A percentile compares a stretch with the other conserved stretches of the same genome.
Conservation (phyloP, 495 filamentous ascomycete genomes). For the Neohortaea acidophila region DNA sequence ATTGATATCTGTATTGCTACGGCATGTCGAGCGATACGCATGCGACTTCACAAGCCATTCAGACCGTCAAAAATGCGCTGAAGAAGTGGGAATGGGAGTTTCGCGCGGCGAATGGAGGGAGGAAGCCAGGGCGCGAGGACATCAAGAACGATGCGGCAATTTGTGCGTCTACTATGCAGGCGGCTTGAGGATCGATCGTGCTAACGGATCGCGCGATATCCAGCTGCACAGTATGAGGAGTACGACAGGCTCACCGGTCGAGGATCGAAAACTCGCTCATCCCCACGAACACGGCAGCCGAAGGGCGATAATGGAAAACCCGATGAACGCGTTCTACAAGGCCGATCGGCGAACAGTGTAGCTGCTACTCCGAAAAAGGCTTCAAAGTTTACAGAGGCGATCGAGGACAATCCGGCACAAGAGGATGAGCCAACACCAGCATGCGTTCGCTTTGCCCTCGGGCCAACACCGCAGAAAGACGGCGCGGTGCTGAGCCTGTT, state of each 20-base stretch:
- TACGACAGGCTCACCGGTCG: slow-evolving; percentile 52
- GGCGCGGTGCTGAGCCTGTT: slow-evolving; percentile 82
- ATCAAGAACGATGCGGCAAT: slow-evolving; percentile 76
- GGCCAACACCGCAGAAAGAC: slow-evolving; percentile 83
- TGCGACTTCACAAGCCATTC: no score
- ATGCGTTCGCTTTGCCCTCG: slow-evolving; percentile 30
- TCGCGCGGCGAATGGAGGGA: slow-evolving; percentile 48
- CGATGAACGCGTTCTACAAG: slow-evolving; percentile 7
- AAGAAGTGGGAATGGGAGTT: slow-evolving; percentile 80
- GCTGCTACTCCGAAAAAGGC: slow-evolving; percentile 1
- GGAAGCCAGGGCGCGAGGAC: slow-evolving; percentile 67
- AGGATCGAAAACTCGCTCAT: neutral
- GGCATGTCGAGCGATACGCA: no score
- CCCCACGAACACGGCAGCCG: neutral
- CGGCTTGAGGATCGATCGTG: no score
- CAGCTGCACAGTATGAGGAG: slow-evolving; percentile 61
- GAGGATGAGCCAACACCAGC: slow-evolving; percentile 13
- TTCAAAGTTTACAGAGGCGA: neutral
- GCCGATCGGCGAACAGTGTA: slow-evolving; percentile 3
- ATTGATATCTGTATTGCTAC: no score
- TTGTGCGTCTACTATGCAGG: slow-evolving; percentile 41
- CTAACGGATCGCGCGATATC: neutral
- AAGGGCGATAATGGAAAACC: neutral
- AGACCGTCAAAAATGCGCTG: slow-evolving; percentile 42
- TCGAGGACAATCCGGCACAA: slow-evolving; percentile 6